Percentiles rank a stretch among this genome's conserved stretches.
Evolutionary conservation across 192 early-diverging fungal genomes (phyloP).

Genomic region (Coemansia sp.): DNA sequence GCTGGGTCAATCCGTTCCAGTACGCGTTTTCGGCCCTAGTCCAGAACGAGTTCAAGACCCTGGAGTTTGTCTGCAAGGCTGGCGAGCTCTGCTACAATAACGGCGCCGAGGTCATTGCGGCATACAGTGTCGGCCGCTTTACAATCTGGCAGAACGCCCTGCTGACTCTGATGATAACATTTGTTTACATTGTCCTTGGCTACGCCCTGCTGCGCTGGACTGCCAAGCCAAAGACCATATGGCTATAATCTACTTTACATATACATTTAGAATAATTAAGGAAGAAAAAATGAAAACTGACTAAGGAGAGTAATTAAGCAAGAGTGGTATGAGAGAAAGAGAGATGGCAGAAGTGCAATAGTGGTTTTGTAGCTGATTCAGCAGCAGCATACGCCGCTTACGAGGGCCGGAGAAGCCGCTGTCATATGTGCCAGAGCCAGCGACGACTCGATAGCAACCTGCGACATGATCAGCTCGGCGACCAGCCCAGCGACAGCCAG

Average conservation of each 20-base stretch:
- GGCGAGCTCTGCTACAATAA: conserved; percentile 27
- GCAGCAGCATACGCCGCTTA: not conserved
- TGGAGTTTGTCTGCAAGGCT: conserved; percentile 28
- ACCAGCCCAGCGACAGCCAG: conserved; percentile 10
- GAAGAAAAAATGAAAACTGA: too few relatives aligned
- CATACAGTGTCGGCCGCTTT: conserved; percentile 37
- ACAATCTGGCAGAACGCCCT: conserved; percentile 23
- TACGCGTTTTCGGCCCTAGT: conserved; percentile 47
- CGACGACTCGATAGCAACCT: conserved; percentile 40
- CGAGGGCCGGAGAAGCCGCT: not conserved
- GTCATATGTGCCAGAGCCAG: conserved; percentile 12
- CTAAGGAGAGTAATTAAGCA: not conserved
- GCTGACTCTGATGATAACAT: conserved; percentile 26
- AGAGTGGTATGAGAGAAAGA: not conserved
- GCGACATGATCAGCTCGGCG: conserved; percentile 27
- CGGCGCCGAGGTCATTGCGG: conserved; percentile 34
- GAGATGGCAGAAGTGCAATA: not conserved
- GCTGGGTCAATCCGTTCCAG: conserved; percentile 46
- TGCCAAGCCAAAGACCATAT: conserved; percentile 44
- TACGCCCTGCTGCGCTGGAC: conserved; percentile 44
- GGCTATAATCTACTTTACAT: conserved; percentile 5
- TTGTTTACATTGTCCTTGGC: conserved; percentile 16
- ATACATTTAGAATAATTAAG: not conserved
- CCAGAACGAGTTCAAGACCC: conserved; percentile 44
- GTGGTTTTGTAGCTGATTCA: not conserved